phyloP scores from a whole-genome alignment of 2,329 filamentous ascomycete genomes.

The Diaporthe amygdali region DNA sequence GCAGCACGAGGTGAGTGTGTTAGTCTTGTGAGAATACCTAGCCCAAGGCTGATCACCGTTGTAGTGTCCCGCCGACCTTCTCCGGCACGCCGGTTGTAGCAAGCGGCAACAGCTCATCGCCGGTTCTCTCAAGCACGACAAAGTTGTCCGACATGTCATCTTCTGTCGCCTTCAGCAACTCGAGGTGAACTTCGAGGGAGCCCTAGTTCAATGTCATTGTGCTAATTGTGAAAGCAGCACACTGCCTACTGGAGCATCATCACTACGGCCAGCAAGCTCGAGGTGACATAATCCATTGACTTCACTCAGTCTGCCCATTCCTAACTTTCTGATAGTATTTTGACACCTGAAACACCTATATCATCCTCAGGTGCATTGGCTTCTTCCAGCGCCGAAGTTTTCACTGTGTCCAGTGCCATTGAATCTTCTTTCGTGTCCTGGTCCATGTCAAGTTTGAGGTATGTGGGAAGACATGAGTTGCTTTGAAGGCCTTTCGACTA shows the following conservation, averaged over 20 bases:
- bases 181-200: conserved; percentile 2
- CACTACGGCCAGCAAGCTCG: not conserved
- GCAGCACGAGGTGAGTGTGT: conserved; percentile 16
- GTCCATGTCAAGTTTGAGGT: conserved; percentile 3
- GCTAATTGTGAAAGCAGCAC: not conserved
- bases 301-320: not conserved
- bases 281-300: not conserved
- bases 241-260: not conserved
- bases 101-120: not conserved
- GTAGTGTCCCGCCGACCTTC: not conserved
- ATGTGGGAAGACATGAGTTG: not conserved
- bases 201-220: not conserved
- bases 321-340: not conserved
- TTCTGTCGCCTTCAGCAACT: not conserved
- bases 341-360: not conserved
- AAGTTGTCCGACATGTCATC: not conserved
- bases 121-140: not conserved
- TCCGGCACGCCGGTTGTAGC: not conserved
- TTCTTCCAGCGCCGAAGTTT: not conserved
- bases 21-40: not conserved
- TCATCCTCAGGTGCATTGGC: not conserved
- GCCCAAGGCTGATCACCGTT: not conserved
- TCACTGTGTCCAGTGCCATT: not conserved
- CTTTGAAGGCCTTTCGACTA: not conserved
- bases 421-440: not conserved